Evolutionary conservation across 2,329 filamentous ascomycete genomes (phyloP).

Genomic region (Tolypocladium endophyticum): DNA sequence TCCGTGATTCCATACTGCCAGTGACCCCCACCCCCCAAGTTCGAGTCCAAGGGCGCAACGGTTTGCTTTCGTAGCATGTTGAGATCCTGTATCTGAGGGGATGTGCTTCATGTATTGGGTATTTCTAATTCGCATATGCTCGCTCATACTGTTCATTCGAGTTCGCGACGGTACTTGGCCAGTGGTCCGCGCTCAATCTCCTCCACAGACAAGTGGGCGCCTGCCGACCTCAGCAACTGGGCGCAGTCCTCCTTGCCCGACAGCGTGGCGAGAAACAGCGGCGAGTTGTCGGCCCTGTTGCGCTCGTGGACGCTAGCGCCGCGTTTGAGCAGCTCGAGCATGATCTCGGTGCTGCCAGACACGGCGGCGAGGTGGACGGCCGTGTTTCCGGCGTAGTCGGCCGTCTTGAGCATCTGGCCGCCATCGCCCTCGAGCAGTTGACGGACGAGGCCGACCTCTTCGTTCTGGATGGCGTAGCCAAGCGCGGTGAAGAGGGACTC

Average conservation of each 20-base stretch:
- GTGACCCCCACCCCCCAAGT: neutral
- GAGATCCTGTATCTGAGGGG: neutral
- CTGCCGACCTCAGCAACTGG: slow-evolving; percentile 43
- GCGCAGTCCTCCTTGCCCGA: slow-evolving; percentile 44
- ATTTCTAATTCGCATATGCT: neutral
- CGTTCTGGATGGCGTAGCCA: slow-evolving; percentile 68
- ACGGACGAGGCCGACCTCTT: slow-evolving; percentile 53
- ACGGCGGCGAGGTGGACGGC: slow-evolving; percentile 48
- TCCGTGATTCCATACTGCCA: neutral
- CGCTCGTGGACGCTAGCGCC: slow-evolving; percentile 58
- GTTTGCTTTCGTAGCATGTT: neutral
- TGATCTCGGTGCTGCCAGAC: slow-evolving; percentile 40
- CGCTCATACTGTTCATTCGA: neutral
- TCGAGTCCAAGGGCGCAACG: neutral
- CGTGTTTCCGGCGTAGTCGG: slow-evolving; percentile 77
- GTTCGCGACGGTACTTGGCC: slow-evolving; percentile 8
- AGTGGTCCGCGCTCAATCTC: slow-evolving; percentile 21
- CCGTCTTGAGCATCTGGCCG: slow-evolving; percentile 57
- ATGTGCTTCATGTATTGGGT: neutral
- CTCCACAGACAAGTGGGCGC: slow-evolving; percentile 43
- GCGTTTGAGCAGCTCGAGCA: slow-evolving; percentile 46
- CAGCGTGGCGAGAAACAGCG: slow-evolving; percentile 52
- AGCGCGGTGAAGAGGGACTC: slow-evolving; percentile 65
- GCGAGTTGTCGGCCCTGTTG: slow-evolving; percentile 55
- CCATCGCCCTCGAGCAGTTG: slow-evolving; percentile 59